phyloP scores from a whole-genome alignment of 2,329 filamentous ascomycete genomes.

The Sordariomycetes sp. region DNA sequence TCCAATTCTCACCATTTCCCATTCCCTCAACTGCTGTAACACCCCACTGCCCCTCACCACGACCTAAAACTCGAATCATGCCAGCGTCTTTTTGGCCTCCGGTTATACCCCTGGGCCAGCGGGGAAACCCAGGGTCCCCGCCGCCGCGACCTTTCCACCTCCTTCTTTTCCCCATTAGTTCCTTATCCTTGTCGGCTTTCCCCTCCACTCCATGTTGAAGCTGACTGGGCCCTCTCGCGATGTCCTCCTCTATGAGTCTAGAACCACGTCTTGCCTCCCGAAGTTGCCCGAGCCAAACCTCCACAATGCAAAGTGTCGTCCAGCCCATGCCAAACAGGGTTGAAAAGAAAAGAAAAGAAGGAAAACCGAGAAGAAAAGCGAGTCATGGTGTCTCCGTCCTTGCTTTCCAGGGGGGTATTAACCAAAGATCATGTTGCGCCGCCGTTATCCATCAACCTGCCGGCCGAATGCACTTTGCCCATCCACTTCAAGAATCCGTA shows the following conservation, averaged over 20 bases:
- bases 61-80: background rate
- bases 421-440: conserved; percentile 3
- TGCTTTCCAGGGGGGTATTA: conserved; percentile 4
- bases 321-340: background rate
- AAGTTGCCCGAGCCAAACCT: background rate
- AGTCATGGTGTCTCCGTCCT: background rate
- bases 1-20: background rate
- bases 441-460: background rate
- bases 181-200: background rate
- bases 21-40: background rate
- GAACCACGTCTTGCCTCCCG: too few relatives aligned
- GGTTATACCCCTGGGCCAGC: background rate
- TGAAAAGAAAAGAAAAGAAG: background rate
- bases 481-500: background rate
- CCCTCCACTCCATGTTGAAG: background rate
- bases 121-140: background rate
- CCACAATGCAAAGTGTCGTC: background rate
- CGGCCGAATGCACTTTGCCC: conserved; percentile 1
- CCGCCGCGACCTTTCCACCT: too few relatives aligned
- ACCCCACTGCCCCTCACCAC: background rate
- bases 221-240: background rate
- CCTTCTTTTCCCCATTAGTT: background rate
- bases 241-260: too few relatives aligned
- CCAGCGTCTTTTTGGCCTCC: background rate
- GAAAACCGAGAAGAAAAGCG: background rate